Evolutionary conservation across 371 early-diverging fungal genomes (phyloP).

Genomic region (Coemansia sp.): DNA sequence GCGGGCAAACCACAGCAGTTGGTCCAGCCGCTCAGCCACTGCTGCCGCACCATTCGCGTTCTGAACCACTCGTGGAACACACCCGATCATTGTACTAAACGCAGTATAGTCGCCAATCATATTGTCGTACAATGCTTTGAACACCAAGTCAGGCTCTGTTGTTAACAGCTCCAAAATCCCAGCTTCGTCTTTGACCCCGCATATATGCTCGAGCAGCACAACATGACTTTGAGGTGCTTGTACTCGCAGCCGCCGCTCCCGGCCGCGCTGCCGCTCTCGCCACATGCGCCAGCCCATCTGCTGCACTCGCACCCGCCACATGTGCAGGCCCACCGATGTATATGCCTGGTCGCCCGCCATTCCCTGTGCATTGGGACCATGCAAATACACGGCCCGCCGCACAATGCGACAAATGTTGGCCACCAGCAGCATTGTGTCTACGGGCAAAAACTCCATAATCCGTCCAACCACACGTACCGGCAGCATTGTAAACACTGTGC

Average conservation of each 20-base stretch:
- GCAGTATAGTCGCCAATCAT: slow-evolving; percentile 24
- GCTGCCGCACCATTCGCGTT: background rate
- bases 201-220: slow-evolving; percentile 16
- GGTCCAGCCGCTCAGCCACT: slow-evolving; percentile 43
- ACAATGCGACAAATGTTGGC: slow-evolving; percentile 38
- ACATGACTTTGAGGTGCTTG: slow-evolving; percentile 24
- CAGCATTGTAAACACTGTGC: slow-evolving; percentile 15
- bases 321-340: slow-evolving; percentile 22
- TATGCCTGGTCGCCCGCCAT: slow-evolving; percentile 24
- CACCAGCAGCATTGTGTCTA: slow-evolving; percentile 21
- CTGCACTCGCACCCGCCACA: slow-evolving; percentile 36
- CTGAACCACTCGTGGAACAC: slow-evolving; percentile 3
- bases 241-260: slow-evolving; percentile 26
- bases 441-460: slow-evolving; percentile 23
- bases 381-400: slow-evolving; percentile 30
- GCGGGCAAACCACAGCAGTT: slow-evolving; percentile 50
- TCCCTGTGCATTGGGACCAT: slow-evolving; percentile 12
- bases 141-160: slow-evolving; percentile 36
- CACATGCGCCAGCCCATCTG: slow-evolving; percentile 43
- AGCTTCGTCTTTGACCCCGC: slow-evolving; percentile 27
- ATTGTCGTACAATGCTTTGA: slow-evolving; percentile 39
- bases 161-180: slow-evolving; percentile 26
- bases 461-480: slow-evolving; percentile 23
- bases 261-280: slow-evolving; percentile 29
- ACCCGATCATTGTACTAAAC: slow-evolving; percentile 5